Base-by-base conservation (phyloP, 345 rosid species). In the Zanthoxylum bungeanum region DNA sequence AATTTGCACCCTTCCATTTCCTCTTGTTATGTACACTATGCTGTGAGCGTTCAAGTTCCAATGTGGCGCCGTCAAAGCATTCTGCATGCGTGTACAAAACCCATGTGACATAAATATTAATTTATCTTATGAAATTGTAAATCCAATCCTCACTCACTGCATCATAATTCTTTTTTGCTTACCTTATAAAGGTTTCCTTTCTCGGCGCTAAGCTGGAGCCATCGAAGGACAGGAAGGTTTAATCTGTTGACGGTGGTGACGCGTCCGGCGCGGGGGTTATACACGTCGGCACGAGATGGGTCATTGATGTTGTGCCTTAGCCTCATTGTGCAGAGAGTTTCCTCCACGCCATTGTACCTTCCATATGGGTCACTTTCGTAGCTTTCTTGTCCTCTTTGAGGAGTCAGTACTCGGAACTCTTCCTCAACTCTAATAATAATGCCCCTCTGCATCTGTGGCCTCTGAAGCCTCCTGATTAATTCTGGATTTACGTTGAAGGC, bases 251-350 rank as follows among this genome's bases (percentile, higher is more conserved):
- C 55, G 70, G 81, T 79, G 65, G 83, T 82, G 76, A 88, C 65
- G 52, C 92, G 84, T 3, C 93, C 97, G 1, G 78, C 88, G 7
- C 82, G 83, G 27, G 95, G 85, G 83, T 85, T 86, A 61, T 76
- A 92, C 17, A 83, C 19, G 73, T 86, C 96, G 0, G 89, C 86
- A 6, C 70, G 76, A 39, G 76, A 72, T 21, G 96, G 90, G 49
- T 83, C 81, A 28, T 80, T 71, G 22, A 86, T n/a, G n/a, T n/a
- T n/a, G n/a, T n/a, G n/a, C n/a, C n/a, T n/a, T n/a, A n/a, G n/a
- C n/a, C n/a, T n/a, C 69, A 47, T 84, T 82, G 69, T 83, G 86
- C 91, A 86, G 58, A 3, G 14, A 33, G 56, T 30, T n/a, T 21
- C 25, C 4, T 24, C 68, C 9, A n/a, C 33, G 31, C 25, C 52